Evolutionary conservation across 805 yeast species (phyloP), one percentile per base, ranked within the genome.

Genomic region (Saccharomycodes ludwigii): DNA sequence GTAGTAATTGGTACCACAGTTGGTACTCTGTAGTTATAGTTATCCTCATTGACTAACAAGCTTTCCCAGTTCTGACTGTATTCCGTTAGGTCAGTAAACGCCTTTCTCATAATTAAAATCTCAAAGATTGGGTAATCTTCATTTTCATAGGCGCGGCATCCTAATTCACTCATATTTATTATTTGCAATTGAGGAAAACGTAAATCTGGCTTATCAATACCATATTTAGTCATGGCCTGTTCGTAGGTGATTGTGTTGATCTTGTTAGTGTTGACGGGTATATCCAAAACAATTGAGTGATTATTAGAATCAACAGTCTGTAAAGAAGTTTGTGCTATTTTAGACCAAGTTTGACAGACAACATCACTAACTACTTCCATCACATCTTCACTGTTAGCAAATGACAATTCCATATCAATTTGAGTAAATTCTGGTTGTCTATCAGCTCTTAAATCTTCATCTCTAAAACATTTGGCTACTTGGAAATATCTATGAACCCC

Each of bases 351-450:
- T 1, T 48, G 48, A 5, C 53, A 48, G 0, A 84, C 67, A 0
- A 80, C 49, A 10, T 59, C 57, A 44, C 78, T 80, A 2, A 88
- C 73, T 0, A 73, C 75, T 0, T 49, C 35, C 51, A 71, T 74
- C 5, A 91, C 93, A 41, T 81, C 82, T 11, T 63, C 58, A 20
- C 72, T 71, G 39, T 65, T 64, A 3, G 86, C 76, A 59, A 77
- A 91, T 13, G 86, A 71, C 88, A 91, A 78, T 54, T 91, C 99
- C 56, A 91, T 44, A 63, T 91, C 99, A n/a, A 91, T 59, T 56
- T 91, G 99, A 1, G 98, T 91, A 52, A 91, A 91, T 52, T 91
- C 98, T 0, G 97, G 97, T 56, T 91, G 98, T 54, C 98, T 70
- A 53, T 91, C 98, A 1, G 83, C 76, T 37, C 99, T 67, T 35